These are phyloP conservation scores for Bryoglossum gracile DNA, from an alignment of 495 filamentous ascomycete species.

Conservation along the genomic window DNA sequence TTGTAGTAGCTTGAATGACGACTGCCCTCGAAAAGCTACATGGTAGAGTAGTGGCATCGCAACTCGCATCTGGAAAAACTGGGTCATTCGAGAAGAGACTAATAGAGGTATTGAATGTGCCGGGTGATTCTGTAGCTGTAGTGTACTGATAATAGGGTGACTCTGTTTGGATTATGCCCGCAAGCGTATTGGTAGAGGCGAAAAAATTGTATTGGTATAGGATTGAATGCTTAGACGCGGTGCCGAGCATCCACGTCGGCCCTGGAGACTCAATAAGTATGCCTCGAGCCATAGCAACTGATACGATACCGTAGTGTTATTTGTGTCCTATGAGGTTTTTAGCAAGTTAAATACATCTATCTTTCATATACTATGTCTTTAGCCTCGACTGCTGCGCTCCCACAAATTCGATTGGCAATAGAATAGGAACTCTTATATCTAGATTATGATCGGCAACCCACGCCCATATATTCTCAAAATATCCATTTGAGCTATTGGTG, in stretches of 20 bases:
- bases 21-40: slow-evolving; percentile 46
- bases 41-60: slow-evolving; percentile 14
- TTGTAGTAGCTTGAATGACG: slow-evolving; percentile 37
- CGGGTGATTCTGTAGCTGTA: slow-evolving; percentile 17
- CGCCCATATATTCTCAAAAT: slow-evolving; percentile 56
- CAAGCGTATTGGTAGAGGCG: slow-evolving; percentile 58
- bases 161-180: slow-evolving; percentile 42
- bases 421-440: no score
- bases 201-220: slow-evolving; percentile 75
- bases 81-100: slow-evolving; percentile 35
- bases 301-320: slow-evolving; percentile 58
- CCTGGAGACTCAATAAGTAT: slow-evolving; percentile 45
- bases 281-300: slow-evolving; percentile 33
- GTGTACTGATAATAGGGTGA: slow-evolving; percentile 21
- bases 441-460: slow-evolving; percentile 51
- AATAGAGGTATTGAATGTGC: slow-evolving; percentile 18
- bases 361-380: no score
- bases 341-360: no score
- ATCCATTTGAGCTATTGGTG: slow-evolving; percentile 38
- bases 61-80: slow-evolving; percentile 29
- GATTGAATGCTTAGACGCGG: slow-evolving; percentile 66
- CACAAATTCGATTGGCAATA: no score
- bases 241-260: slow-evolving; percentile 59
- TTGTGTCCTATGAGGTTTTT: no score
- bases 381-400: no score